Conservation (phyloP, 768 basidiomycete species). For the Russula abietina region DNA sequence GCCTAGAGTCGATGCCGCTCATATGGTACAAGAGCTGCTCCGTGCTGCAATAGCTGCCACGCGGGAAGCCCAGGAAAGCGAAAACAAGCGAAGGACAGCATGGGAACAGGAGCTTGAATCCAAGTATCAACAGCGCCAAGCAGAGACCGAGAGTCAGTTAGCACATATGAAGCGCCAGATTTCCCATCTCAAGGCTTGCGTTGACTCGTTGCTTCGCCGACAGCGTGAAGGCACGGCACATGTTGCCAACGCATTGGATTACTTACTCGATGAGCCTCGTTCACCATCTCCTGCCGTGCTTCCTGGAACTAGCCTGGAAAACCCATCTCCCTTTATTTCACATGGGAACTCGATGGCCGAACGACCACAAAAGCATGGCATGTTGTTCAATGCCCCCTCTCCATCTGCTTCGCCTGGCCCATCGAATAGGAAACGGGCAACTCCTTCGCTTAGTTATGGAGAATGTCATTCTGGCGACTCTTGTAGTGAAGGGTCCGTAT, state of each 20-base stretch:
- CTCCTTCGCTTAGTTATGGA: background rate
- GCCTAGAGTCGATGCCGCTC: slow-evolving; percentile 27
- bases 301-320: background rate
- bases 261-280: background rate
- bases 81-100: slow-evolving; percentile 48
- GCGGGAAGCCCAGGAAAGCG: slow-evolving; percentile 54
- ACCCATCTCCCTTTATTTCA: background rate
- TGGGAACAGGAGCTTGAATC: slow-evolving; percentile 73
- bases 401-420: slow-evolving; percentile 31
- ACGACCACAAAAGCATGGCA: background rate
- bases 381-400: slow-evolving; percentile 32
- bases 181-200: slow-evolving; percentile 38
- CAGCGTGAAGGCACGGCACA: background rate
- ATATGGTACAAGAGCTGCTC: slow-evolving; percentile 54
- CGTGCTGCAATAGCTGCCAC: slow-evolving; percentile 54
- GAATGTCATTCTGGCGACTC: slow-evolving; percentile 26
- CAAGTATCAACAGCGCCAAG: slow-evolving; percentile 47
- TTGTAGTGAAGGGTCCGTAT: slow-evolving; percentile 36
- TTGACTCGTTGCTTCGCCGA: slow-evolving; percentile 26
- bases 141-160: slow-evolving; percentile 54
- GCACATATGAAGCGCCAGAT: slow-evolving; percentile 51
- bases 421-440: slow-evolving; percentile 31
- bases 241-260: slow-evolving; percentile 2
- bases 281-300: background rate
- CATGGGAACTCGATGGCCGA: background rate